Evolutionary conservation across 257 asterid genomes (phyloP).

Genomic region (Penstemon barbatus): DNA sequence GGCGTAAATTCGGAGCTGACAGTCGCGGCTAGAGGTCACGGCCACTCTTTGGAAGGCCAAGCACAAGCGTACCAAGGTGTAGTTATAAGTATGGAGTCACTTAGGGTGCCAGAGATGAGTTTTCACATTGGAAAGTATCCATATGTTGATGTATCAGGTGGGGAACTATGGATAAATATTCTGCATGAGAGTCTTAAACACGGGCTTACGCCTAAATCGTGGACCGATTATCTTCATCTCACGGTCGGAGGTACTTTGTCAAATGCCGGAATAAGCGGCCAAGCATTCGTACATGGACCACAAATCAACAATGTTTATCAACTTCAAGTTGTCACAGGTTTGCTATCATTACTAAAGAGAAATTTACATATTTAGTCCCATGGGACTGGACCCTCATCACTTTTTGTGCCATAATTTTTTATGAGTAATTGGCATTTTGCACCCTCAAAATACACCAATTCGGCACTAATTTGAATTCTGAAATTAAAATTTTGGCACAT

Average conservation of each 20-base stretch:
- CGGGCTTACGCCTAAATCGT: slow-evolving; percentile 84
- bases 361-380: too few species aligned
- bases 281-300: slow-evolving; percentile 89
- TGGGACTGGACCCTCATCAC: too few species aligned
- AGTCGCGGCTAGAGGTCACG: slow-evolving; percentile 82
- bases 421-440: too few species aligned
- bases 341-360: neutral
- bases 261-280: slow-evolving; percentile 93
- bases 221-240: slow-evolving; percentile 96
- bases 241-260: slow-evolving; percentile 94
- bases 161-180: slow-evolving; percentile 83
- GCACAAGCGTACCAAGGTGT: slow-evolving; percentile 77
- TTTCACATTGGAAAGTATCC: slow-evolving; percentile 50
- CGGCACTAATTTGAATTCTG: too few species aligned
- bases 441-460: too few species aligned
- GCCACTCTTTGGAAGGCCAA: slow-evolving; percentile 84
- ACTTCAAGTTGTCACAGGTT: slow-evolving; percentile 90
- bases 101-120: slow-evolving; percentile 44
- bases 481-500: too few species aligned
- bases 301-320: slow-evolving; percentile 88
- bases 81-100: slow-evolving; percentile 69
- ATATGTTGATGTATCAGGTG: slow-evolving; percentile 80
- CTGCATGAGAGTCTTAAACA: slow-evolving; percentile 71
- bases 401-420: too few species aligned
- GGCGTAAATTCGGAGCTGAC: slow-evolving; percentile 54